Percentiles rank a stretch among this genome's conserved stretches.
These are phyloP conservation scores for Cornus controversa DNA, from an alignment of 148 eudicot species.

Conservation along the genomic window DNA sequence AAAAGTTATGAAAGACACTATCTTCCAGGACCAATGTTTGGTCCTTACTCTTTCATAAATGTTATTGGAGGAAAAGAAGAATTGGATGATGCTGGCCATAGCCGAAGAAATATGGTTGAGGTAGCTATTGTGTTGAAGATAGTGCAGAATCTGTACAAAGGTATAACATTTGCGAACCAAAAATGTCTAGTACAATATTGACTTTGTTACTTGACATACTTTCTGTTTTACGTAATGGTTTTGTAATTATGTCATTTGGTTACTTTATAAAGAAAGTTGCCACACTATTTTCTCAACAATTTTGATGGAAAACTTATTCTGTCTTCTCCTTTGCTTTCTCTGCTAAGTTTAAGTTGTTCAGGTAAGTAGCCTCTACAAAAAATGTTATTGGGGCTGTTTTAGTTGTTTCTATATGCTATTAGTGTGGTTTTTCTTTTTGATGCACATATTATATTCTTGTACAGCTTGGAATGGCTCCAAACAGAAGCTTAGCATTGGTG, in stretches of 20 bases:
- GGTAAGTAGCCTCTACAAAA: background rate
- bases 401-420: too few species aligned
- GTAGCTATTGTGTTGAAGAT: conserved; percentile 58
- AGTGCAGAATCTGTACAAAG: conserved; percentile 49
- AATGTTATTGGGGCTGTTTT: too few species aligned
- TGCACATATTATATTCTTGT: background rate
- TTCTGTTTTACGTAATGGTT: background rate
- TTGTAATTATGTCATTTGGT: background rate
- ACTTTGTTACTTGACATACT: background rate
- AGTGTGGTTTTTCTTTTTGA: too few species aligned
- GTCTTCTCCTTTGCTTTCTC: background rate
- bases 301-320: background rate
- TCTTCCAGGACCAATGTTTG: conserved; percentile 61
- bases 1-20: conserved; percentile 42
- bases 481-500: conserved; percentile 46
- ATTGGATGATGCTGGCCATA: conserved; percentile 51
- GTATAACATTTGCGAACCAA: conserved; percentile 27
- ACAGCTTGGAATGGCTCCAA: conserved; percentile 45
- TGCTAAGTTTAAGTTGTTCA: background rate
- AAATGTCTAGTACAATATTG: conserved; percentile 3
- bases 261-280: background rate
- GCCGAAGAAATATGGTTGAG: conserved; percentile 65
- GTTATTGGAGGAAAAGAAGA: conserved; percentile 65
- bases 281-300: background rate
- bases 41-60: conserved; percentile 77